These are phyloP conservation scores for Lasiodiplodia hormozganensis DNA, from an alignment of 2,329 filamentous ascomycete species.

Conservation along the genomic window DNA sequence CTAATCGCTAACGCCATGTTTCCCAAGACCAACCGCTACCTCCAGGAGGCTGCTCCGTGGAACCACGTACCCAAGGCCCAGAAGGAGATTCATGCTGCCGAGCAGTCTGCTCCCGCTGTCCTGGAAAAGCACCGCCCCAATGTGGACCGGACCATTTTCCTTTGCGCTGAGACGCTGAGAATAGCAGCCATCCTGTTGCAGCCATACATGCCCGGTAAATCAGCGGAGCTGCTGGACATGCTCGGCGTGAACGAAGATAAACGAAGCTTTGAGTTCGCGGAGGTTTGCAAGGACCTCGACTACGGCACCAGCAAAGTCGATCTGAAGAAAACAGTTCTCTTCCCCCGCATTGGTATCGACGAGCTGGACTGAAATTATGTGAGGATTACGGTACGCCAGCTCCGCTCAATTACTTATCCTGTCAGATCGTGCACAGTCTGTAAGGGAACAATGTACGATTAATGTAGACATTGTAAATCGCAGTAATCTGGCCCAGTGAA, in stretches of 20 bases:
- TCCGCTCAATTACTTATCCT: not conserved
- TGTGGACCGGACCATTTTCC: conserved; percentile 70
- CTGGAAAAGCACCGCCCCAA: conserved; percentile 35
- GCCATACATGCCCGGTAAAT: conserved; percentile 86
- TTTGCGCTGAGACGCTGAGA: conserved; percentile 76
- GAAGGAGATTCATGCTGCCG: not conserved
- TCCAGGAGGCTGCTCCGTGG: conserved; percentile 76
- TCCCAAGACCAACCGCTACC: conserved; percentile 68
- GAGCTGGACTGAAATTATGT: conserved; percentile 4
- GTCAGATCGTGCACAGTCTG: not conserved
- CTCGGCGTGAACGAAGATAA: conserved; percentile 72
- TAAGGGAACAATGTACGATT: not conserved
- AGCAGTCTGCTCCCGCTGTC: not conserved
- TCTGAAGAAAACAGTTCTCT: conserved; percentile 56
- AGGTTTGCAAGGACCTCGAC: conserved; percentile 66
- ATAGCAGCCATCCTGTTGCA: conserved; percentile 85
- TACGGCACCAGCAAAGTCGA: conserved; percentile 67
- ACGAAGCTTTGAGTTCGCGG: conserved; percentile 69
- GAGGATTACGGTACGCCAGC: not conserved
- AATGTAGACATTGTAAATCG: not conserved
- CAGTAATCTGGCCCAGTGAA: not conserved
- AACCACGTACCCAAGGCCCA: conserved; percentile 46
- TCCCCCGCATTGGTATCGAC: conserved; percentile 47
- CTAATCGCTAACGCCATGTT: not conserved
- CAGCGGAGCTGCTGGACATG: conserved; percentile 74